Conservation (phyloP, 208 protist genomes). For the Leishmania martiniquensis region DNA sequence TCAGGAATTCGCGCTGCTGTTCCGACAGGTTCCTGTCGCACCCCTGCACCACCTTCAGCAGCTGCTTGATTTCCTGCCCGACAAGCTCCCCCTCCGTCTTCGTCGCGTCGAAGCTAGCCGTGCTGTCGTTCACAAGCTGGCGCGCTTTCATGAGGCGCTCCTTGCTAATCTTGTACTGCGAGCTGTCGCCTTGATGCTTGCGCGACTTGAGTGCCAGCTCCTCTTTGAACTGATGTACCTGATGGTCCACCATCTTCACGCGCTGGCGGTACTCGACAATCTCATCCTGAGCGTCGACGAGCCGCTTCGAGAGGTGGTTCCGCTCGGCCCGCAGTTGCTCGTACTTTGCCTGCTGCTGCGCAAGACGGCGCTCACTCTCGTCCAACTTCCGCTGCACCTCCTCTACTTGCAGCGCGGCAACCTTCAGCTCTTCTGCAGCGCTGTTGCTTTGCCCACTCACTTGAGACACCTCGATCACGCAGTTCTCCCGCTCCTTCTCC, state of each 20-base stretch:
- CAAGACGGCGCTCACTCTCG: slow-evolving; percentile 88
- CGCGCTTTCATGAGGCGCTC: slow-evolving; percentile 79
- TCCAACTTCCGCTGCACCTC: slow-evolving; percentile 96
- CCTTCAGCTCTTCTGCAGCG: slow-evolving; percentile 94
- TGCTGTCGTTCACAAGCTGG: slow-evolving; percentile 75
- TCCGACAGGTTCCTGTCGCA: slow-evolving; percentile 89
- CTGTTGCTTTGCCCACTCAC: slow-evolving; percentile 79
- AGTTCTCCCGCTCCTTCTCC: slow-evolving; percentile 94
- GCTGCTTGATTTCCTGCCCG: slow-evolving; percentile 92
- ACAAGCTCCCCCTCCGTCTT: slow-evolving; percentile 59
- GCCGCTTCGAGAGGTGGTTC: slow-evolving; percentile 97
- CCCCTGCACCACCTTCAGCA: slow-evolving; percentile 95
- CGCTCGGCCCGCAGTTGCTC: slow-evolving; percentile 96
- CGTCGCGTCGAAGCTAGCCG: slow-evolving; percentile 50
- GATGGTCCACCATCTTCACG: slow-evolving; percentile 98
- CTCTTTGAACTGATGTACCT: slow-evolving; percentile 94
- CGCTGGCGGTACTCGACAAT: slow-evolving; percentile 97
- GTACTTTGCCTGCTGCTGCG: slow-evolving; percentile 83
- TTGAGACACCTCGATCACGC: slow-evolving; percentile 85
- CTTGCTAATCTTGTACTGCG: slow-evolving; percentile 53
- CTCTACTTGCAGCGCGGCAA: slow-evolving; percentile 82
- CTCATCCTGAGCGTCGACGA: slow-evolving; percentile 97
- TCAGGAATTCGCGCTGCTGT: slow-evolving; percentile 95
- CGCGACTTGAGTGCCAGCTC: slow-evolving; percentile 94
- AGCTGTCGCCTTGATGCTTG: slow-evolving; percentile 62